Evolutionary conservation across 2,329 filamentous ascomycete genomes (phyloP).

Genomic region (Sporothrix brunneoviolacea): DNA sequence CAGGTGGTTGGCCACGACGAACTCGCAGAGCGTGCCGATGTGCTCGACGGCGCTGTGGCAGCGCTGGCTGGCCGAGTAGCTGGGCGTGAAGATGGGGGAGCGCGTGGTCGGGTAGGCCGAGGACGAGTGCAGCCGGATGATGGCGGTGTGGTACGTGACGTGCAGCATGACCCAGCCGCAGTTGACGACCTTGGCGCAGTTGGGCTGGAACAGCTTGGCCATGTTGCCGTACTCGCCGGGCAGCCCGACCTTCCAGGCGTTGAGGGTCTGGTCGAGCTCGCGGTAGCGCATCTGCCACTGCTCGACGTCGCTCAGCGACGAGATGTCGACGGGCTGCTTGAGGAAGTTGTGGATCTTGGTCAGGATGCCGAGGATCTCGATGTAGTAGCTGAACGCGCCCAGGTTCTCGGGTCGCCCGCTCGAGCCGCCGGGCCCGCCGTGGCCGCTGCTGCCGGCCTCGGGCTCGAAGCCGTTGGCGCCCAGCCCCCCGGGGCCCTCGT

Average conservation of each 20-base stretch:
- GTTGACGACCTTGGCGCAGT: conserved; percentile 62
- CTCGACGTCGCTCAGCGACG: conserved; percentile 75
- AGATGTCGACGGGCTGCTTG: conserved; percentile 84
- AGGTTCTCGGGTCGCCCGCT: conserved; percentile 61
- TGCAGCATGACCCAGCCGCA: conserved; percentile 89
- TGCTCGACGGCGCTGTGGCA: conserved; percentile 79
- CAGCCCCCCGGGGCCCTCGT: conserved; percentile 11
- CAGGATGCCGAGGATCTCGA: conserved; percentile 81
- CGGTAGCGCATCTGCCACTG: conserved; percentile 84
- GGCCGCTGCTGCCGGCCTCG: too few relatives aligned
- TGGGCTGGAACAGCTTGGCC: conserved; percentile 66
- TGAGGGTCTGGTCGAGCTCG: conserved; percentile 72
- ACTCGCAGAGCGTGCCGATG: conserved; percentile 70
- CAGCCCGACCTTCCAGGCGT: conserved; percentile 76
- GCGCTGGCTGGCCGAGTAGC: conserved; percentile 75
- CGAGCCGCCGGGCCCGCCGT: neutral
- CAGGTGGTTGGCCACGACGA: conserved; percentile 68
- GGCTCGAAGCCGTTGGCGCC: conserved; percentile 14
- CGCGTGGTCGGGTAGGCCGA: conserved; percentile 86
- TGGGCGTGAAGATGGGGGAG: conserved; percentile 83
- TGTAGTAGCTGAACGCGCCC: conserved; percentile 82
- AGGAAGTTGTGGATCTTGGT: conserved; percentile 84
- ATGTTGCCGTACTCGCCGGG: conserved; percentile 81
- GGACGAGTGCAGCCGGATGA: conserved; percentile 85
- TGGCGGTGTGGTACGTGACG: conserved; percentile 80